Percentiles rank a stretch among this genome's conserved stretches.
Conservation (phyloP, 257 asterid species). For the Ajuga chamaepitys region DNA sequence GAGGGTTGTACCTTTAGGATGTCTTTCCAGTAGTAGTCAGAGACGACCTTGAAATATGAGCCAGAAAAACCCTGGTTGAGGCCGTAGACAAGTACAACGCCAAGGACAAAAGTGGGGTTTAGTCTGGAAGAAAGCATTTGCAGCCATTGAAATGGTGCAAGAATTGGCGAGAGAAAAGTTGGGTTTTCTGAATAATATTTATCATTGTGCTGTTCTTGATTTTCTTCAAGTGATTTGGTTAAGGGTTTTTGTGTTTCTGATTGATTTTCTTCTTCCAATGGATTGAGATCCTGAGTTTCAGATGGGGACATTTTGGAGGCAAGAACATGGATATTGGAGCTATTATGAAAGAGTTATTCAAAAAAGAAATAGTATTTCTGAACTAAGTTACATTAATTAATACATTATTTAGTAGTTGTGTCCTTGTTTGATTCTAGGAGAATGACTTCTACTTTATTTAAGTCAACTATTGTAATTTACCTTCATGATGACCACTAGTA, state of each 20-base stretch:
- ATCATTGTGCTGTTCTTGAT: background rate
- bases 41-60: slow-evolving; percentile 49
- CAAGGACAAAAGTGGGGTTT: slow-evolving; percentile 49
- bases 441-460: background rate
- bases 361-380: background rate
- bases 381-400: background rate
- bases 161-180: slow-evolving; percentile 4
- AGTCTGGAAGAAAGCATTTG: slow-evolving; percentile 40
- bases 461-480: no score
- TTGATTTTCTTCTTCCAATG: slow-evolving; percentile 14
- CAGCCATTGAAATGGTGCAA: slow-evolving; percentile 53
- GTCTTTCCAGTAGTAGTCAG: slow-evolving; percentile 71
- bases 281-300: slow-evolving; percentile 27
- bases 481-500: no score
- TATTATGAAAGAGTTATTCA: background rate
- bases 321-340: slow-evolving; percentile 19
- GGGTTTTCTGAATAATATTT: background rate
- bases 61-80: slow-evolving; percentile 53
- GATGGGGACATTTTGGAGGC: slow-evolving; percentile 15
- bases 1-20: slow-evolving; percentile 66
- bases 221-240: slow-evolving; percentile 7
- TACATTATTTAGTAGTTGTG: background rate
- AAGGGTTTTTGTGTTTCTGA: slow-evolving; percentile 11
- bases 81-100: slow-evolving; percentile 47
- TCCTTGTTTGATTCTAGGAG: background rate